Evolutionary conservation across 2,329 filamentous ascomycete genomes (phyloP).

Genomic region (Talaromyces amestolkiae): DNA sequence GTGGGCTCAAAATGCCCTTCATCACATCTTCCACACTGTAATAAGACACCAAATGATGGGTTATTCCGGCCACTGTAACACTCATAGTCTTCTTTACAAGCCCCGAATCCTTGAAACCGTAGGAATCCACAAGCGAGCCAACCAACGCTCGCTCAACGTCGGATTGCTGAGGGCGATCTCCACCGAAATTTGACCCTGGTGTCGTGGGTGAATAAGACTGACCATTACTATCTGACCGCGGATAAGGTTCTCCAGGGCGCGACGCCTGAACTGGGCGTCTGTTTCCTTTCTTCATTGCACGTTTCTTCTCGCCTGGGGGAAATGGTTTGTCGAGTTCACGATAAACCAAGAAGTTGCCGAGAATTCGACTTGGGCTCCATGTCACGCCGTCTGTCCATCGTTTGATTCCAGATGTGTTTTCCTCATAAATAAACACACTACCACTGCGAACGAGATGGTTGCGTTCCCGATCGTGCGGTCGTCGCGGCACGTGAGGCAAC

Average conservation of each 20-base stretch:
- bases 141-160: slow-evolving; percentile 61
- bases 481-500: slow-evolving; percentile 72
- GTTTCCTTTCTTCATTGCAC: slow-evolving; percentile 69
- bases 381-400: slow-evolving; percentile 89
- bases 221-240: slow-evolving; percentile 42
- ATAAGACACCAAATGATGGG: slow-evolving; percentile 85
- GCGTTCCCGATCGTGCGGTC: slow-evolving; percentile 83
- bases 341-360: slow-evolving; percentile 83
- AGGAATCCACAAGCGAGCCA: slow-evolving; percentile 84
- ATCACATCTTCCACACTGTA: slow-evolving; percentile 80
- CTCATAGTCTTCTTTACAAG: slow-evolving; percentile 93
- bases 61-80: slow-evolving; percentile 68
- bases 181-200: slow-evolving; percentile 33
- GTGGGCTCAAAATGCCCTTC: slow-evolving; percentile 57
- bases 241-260: slow-evolving; percentile 55
- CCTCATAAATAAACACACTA: slow-evolving; percentile 87
- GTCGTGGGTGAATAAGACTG: slow-evolving; percentile 41
- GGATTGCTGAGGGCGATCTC: slow-evolving; percentile 39
- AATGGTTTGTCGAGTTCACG: slow-evolving; percentile 76
- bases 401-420: slow-evolving; percentile 86
- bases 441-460: slow-evolving; percentile 75
- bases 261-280: slow-evolving; percentile 43
- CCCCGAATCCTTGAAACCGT: slow-evolving; percentile 78
- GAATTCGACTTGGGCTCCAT: slow-evolving; percentile 85
- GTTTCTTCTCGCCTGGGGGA: slow-evolving; percentile 79